Evolutionary conservation across 202 grass and related monocot species (phyloP).

Genomic region (Schoenoplectus triqueter): DNA sequence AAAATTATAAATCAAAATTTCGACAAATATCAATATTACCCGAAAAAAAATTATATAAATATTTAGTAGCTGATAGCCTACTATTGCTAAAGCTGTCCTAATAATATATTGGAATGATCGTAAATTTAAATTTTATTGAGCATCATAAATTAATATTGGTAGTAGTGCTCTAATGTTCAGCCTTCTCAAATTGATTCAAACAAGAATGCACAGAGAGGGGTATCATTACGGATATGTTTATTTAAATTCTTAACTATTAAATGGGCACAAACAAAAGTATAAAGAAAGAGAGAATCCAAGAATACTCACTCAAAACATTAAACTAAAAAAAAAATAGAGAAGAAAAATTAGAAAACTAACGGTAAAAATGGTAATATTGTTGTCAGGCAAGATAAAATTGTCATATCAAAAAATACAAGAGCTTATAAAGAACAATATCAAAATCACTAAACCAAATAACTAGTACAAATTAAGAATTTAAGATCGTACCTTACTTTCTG

Average conservation of each 20-base stretch:
- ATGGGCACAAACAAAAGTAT: not conserved
- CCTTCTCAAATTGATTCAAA: not conserved
- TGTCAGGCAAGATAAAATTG: not conserved
- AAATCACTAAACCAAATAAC: not conserved
- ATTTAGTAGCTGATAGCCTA: not conserved
- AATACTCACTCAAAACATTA: not conserved
- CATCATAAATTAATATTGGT: constrained; percentile 17
- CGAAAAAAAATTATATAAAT: not conserved
- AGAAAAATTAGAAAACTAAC: not conserved
- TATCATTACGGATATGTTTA: not conserved
- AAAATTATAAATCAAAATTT: not conserved
- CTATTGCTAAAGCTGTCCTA: not conserved
- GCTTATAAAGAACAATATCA: not conserved
- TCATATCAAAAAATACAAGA: not conserved
- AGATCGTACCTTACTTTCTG: constrained; percentile 27
- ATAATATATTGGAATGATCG: constrained; percentile 5
- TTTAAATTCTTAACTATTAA: not conserved
- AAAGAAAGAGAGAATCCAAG: constrained; percentile 1
- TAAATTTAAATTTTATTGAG: not conserved
- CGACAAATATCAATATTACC: not conserved
- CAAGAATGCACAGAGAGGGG: not conserved
- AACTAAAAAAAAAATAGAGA: not conserved
- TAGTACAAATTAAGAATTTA: not conserved
- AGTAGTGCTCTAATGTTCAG: constrained; percentile 1
- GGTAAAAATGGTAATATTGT: not conserved